phyloP scores from a whole-genome alignment of 768 basidiomycete species.

The Kwoniella dejecticola region DNA sequence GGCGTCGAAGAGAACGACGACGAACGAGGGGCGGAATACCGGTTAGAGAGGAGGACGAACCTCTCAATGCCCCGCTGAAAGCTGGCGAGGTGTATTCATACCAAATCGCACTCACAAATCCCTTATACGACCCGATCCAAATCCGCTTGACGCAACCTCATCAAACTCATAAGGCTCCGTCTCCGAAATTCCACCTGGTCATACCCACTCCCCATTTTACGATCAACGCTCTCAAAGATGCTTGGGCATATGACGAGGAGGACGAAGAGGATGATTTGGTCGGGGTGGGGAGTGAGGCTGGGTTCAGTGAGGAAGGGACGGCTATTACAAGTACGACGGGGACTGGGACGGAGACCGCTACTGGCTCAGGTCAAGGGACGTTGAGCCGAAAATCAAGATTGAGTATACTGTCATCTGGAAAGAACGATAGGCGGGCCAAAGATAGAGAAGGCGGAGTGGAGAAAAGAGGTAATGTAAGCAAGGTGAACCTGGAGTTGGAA shows the following conservation, averaged over 20 bases:
- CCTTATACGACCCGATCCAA: constrained; percentile 91
- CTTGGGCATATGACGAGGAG: constrained; percentile 97
- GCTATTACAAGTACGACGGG: constrained; percentile 19
- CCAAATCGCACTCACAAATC: constrained; percentile 89
- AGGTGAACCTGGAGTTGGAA: constrained; percentile 88
- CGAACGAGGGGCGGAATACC: constrained; percentile 20
- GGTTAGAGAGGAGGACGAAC: constrained; percentile 40
- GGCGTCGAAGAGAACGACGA: constrained; percentile 30
- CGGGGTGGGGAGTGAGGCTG: constrained; percentile 56
- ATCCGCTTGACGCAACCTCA: constrained; percentile 71
- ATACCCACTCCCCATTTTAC: constrained; percentile 77
- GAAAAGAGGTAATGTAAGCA: constrained; percentile 82
- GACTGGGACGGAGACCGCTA: neutral
- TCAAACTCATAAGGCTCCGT: constrained; percentile 52
- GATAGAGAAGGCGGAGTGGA: constrained; percentile 73
- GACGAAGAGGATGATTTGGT: constrained; percentile 61
- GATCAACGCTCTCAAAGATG: constrained; percentile 88
- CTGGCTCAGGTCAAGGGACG: constrained; percentile 8
- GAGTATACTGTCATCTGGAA: constrained; percentile 20
- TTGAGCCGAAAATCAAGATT: constrained; percentile 55
- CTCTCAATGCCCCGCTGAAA: constrained; percentile 25
- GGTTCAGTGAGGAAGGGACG: constrained; percentile 59
- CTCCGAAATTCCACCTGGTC: constrained; percentile 59
- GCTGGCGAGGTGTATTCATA: constrained; percentile 66
- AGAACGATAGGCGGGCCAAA: constrained; percentile 33